phyloP scores from a whole-genome alignment of 768 basidiomycete genomes.

The Lactarius psammicola region DNA sequence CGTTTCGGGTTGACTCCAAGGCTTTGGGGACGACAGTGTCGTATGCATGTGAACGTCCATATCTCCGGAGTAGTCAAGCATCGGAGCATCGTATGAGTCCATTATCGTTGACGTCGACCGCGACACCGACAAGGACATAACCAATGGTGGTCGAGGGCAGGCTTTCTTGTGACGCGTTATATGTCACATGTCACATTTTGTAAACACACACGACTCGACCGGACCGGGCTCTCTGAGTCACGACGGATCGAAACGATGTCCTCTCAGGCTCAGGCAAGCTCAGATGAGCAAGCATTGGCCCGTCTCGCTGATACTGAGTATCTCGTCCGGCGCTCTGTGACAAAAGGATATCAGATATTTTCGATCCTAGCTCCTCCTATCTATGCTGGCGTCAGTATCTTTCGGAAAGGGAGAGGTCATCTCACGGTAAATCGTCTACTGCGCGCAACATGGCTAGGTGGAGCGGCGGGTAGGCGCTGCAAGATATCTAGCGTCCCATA shows the following conservation, averaged over 20 bases:
- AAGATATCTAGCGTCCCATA: not conserved
- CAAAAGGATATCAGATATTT: slow-evolving; percentile 62
- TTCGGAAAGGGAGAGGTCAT: slow-evolving; percentile 52
- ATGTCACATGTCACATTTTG: slow-evolving; percentile 2
- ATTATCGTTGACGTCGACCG: slow-evolving; percentile 26
- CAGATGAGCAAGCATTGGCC: slow-evolving; percentile 26
- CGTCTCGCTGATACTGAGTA: slow-evolving; percentile 60
- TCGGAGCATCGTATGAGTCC: slow-evolving; percentile 30
- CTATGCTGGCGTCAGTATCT: slow-evolving; percentile 54
- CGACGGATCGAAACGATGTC: too few species aligned
- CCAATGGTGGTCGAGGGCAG: slow-evolving; percentile 12
- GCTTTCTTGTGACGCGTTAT: slow-evolving; percentile 1
- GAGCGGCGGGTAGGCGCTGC: slow-evolving; percentile 49
- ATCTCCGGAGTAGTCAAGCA: slow-evolving; percentile 29
- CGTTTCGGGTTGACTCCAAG: slow-evolving; percentile 26
- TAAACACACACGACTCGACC: not conserved
- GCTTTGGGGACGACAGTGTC: slow-evolving; percentile 28
- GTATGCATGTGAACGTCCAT: slow-evolving; percentile 30
- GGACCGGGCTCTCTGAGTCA: not conserved
- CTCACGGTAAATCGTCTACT: slow-evolving; percentile 61
- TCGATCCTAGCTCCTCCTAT: slow-evolving; percentile 62
- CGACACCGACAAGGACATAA: not conserved
- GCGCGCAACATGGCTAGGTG: slow-evolving; percentile 72
- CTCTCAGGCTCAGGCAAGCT: not conserved
- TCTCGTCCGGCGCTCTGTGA: slow-evolving; percentile 64